These are phyloP conservation scores for Cynara cardunculus DNA, from an alignment of 129 eudicot species.

Conservation along the genomic window DNA sequence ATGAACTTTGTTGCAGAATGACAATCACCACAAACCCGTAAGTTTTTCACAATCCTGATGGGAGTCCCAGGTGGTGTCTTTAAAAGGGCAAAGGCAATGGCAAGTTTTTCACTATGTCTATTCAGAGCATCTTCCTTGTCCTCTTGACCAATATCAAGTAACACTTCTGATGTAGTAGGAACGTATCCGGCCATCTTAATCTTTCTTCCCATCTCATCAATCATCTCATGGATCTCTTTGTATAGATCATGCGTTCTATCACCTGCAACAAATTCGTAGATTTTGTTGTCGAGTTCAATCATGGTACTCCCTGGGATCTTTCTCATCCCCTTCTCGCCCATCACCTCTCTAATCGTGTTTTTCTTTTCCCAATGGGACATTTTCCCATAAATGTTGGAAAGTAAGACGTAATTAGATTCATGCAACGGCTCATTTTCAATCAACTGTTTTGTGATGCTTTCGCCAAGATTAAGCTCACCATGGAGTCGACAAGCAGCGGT, in stretches of 20 bases:
- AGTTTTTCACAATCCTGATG: slow-evolving; percentile 63
- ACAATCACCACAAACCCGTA: slow-evolving; percentile 79
- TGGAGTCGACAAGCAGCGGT: slow-evolving; percentile 62
- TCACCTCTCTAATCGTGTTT: slow-evolving; percentile 48
- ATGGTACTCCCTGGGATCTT: slow-evolving; percentile 71
- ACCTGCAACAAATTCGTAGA: slow-evolving; percentile 69
- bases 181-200: slow-evolving; percentile 66
- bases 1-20: slow-evolving; percentile 65
- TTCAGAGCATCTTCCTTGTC: slow-evolving; percentile 67
- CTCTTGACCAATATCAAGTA: slow-evolving; percentile 70
- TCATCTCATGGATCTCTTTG: slow-evolving; percentile 60
- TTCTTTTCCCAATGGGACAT: slow-evolving; percentile 69
- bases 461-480: slow-evolving; percentile 62
- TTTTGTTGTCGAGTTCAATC: slow-evolving; percentile 58
- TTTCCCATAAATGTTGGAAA: slow-evolving; percentile 75
- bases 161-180: slow-evolving; percentile 59
- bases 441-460: slow-evolving; percentile 42
- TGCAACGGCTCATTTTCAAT: slow-evolving; percentile 49
- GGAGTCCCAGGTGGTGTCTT: slow-evolving; percentile 66
- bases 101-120: slow-evolving; percentile 81
- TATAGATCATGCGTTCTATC: slow-evolving; percentile 50
- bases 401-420: slow-evolving; percentile 65
- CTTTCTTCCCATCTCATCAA: slow-evolving; percentile 66
- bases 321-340: slow-evolving; percentile 62
- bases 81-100: slow-evolving; percentile 73